Evolutionary conservation across 179 eudicot species (phyloP).

Genomic region (Corrigiola litoralis): DNA sequence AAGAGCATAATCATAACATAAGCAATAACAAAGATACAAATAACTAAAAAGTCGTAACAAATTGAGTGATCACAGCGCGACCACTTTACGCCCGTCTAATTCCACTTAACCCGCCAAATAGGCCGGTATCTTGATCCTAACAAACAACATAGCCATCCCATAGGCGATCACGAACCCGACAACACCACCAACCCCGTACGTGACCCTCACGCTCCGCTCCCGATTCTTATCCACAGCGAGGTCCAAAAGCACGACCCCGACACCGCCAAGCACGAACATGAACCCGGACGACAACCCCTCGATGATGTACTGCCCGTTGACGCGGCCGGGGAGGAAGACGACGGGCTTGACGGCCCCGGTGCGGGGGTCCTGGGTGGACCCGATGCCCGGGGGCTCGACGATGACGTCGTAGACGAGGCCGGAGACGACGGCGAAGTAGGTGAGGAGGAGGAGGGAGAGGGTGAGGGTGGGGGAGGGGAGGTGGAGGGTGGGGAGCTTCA

Average conservation of each 20-base stretch:
- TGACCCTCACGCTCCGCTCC: constrained; percentile 48
- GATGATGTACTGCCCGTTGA: constrained; percentile 92
- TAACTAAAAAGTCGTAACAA: too few species aligned
- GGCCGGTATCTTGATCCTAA: constrained; percentile 86
- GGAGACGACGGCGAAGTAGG: constrained; percentile 88
- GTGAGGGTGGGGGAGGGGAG: constrained; percentile 72
- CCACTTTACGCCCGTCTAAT: too few species aligned
- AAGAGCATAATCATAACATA: too few species aligned
- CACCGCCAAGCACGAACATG: constrained; percentile 86
- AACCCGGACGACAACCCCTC: constrained; percentile 83
- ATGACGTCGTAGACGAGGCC: constrained; percentile 89
- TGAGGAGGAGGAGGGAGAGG: constrained; percentile 62
- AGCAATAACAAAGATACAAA: too few species aligned
- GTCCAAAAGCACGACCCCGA: constrained; percentile 70
- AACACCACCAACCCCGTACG: constrained; percentile 54
- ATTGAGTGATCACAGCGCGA: too few species aligned
- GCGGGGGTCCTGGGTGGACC: constrained; percentile 69
- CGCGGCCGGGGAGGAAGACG: constrained; percentile 84
- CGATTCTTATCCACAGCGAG: constrained; percentile 63
- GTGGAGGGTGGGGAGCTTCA: constrained; percentile 58
- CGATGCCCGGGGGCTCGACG: constrained; percentile 92
- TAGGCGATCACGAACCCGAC: constrained; percentile 48
- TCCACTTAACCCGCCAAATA: too few species aligned
- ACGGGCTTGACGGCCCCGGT: constrained; percentile 77
- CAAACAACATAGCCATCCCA: constrained; percentile 85